A percentile compares a stretch with the other conserved stretches of the same genome.
Evolutionary conservation across 495 filamentous ascomycete species (phyloP).

Genomic region (Penicillium waksmanii): DNA sequence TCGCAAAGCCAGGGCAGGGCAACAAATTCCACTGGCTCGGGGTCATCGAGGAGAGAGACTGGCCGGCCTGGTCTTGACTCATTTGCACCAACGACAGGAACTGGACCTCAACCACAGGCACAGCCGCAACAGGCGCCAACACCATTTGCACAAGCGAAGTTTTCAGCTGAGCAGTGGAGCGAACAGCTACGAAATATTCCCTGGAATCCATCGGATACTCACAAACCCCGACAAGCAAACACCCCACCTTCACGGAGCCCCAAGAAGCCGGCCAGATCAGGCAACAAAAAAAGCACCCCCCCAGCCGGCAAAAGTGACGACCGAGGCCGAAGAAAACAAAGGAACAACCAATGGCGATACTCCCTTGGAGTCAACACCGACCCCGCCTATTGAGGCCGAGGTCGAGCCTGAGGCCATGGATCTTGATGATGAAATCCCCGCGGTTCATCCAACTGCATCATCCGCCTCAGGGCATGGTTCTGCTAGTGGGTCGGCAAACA

Average conservation of each 20-base stretch:
- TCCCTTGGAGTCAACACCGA: conserved; percentile 9
- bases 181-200: conserved; percentile 64
- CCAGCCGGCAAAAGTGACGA: conserved; percentile 42
- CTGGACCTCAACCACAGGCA: background rate
- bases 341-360: conserved; percentile 31
- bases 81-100: background rate
- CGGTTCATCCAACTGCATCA: conserved; percentile 10
- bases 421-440: conserved; percentile 46
- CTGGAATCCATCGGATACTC: conserved; percentile 46
- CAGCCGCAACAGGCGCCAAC: conserved; percentile 29
- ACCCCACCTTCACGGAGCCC: conserved; percentile 41
- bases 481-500: conserved; percentile 4
- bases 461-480: conserved; percentile 11
- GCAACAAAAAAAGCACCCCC: conserved; percentile 35
- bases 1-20: conserved; percentile 20
- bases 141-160: conserved; percentile 52
- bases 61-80: conserved; percentile 15
- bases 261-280: conserved; percentile 36
- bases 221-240: conserved; percentile 31
- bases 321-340: conserved; percentile 48
- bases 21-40: conserved; percentile 22
- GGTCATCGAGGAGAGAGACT: conserved; percentile 15
- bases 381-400: conserved; percentile 7
- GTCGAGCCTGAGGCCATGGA: conserved; percentile 52
- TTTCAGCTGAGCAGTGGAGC: conserved; percentile 68